Evolutionary conservation across 495 filamentous ascomycete genomes (phyloP).

Genomic region (Haplographium delicatum): DNA sequence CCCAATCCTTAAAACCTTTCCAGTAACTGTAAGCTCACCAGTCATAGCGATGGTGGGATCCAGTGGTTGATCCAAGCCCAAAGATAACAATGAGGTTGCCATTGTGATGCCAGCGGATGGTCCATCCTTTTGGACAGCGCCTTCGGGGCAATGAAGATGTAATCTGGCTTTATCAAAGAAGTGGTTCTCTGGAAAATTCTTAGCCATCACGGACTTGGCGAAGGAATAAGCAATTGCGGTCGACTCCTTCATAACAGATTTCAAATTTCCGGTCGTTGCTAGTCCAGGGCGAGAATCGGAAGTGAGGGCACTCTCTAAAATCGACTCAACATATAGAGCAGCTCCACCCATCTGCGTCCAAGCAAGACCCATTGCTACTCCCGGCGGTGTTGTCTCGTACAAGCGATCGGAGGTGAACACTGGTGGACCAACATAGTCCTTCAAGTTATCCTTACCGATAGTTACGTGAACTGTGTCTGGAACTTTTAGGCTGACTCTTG

Average conservation of each 20-base stretch:
- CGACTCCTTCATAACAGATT: constrained; percentile 97
- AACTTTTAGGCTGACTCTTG: constrained; percentile 75
- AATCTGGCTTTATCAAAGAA: constrained; percentile 97
- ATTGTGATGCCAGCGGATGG: constrained; percentile 96
- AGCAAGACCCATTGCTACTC: constrained; percentile 97
- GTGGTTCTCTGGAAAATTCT: constrained; percentile 76
- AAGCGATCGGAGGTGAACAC: constrained; percentile 93
- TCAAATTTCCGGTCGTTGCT: constrained; percentile 89
- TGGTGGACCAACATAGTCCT: constrained; percentile 96
- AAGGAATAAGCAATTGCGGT: constrained; percentile 93
- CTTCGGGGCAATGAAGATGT: constrained; percentile 96
- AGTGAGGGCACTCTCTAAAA: constrained; percentile 75
- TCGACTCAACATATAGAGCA: constrained; percentile 94
- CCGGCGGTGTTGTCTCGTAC: constrained; percentile 91
- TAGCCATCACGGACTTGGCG: constrained; percentile 81
- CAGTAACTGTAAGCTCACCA: constrained; percentile 94
- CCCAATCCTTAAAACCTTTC: constrained; percentile 94
- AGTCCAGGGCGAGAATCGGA: constrained; percentile 68
- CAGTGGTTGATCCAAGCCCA: constrained; percentile 73
- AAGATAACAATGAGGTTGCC: constrained; percentile 82
- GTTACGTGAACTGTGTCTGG: constrained; percentile 81
- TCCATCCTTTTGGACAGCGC: constrained; percentile 93
- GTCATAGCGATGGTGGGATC: constrained; percentile 95
- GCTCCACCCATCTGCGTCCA: constrained; percentile 98
- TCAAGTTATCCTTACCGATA: constrained; percentile 85